Evolutionary conservation across 1,284 basidiomycete species (phyloP).

Genomic region (Tilletia setariae): DNA sequence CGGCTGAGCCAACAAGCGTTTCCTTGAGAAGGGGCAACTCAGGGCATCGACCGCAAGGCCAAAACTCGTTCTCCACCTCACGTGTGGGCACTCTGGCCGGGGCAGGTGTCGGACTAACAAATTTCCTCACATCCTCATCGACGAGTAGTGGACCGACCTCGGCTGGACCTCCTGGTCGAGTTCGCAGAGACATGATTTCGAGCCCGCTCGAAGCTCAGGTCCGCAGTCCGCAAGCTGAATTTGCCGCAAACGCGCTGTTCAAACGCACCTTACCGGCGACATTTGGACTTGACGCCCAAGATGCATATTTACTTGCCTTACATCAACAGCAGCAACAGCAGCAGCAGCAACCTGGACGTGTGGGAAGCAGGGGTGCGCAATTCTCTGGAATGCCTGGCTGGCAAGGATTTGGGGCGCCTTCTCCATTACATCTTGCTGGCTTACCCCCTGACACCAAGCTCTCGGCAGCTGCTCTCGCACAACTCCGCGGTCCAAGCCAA

Average conservation of each 20-base stretch:
- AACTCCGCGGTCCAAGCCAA: background rate
- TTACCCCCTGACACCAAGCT: background rate
- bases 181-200: slow-evolving; percentile 50
- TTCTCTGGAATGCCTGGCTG: slow-evolving; percentile 9
- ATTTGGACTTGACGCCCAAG: slow-evolving; percentile 9
- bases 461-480: background rate
- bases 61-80: background rate
- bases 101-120: background rate
- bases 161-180: slow-evolving; percentile 55
- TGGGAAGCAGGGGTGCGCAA: background rate
- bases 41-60: background rate
- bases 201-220: slow-evolving; percentile 52
- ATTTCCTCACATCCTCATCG: slow-evolving; percentile 11
- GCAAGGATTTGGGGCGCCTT: slow-evolving; percentile 10
- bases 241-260: slow-evolving; percentile 47
- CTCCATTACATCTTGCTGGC: background rate
- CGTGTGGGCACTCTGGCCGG: background rate
- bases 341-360: background rate
- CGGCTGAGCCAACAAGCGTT: background rate
- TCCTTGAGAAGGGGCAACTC: background rate
- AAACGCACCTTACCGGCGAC: slow-evolving; percentile 19
- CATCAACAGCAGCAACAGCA: slow-evolving; percentile 12
- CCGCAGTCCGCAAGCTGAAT: slow-evolving; percentile 40
- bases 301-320: background rate
- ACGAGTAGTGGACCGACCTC: background rate